These are phyloP conservation scores for Ophiobolus disseminans DNA, from an alignment of 2,329 filamentous ascomycete species.

Conservation along the genomic window DNA sequence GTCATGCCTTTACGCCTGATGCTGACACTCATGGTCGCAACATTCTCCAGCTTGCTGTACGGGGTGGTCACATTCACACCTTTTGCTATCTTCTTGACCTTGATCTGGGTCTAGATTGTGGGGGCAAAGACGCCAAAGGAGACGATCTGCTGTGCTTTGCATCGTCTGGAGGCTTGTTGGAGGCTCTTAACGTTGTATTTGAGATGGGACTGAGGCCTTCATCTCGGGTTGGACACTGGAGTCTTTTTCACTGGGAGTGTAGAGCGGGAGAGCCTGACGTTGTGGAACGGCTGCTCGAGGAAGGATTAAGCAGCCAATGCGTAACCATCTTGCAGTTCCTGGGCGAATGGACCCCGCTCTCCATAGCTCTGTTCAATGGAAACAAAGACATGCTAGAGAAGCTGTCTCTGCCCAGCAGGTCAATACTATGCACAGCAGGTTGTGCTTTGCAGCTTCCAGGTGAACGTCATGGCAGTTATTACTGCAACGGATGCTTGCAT, in stretches of 20 bases:
- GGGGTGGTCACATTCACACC: slow-evolving; percentile 1
- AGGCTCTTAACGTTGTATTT: slow-evolving; percentile 5
- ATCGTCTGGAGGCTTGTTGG: slow-evolving; percentile 9
- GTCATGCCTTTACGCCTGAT: neutral
- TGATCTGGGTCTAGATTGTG: neutral
- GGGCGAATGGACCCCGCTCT: slow-evolving; percentile 16
- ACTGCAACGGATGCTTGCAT: slow-evolving; percentile 14
- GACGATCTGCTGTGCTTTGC: slow-evolving; percentile 10
- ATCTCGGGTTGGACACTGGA: slow-evolving; percentile 4
- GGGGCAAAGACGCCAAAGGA: slow-evolving; percentile 7
- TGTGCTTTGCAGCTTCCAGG: neutral
- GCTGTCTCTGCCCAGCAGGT: slow-evolving; percentile 4
- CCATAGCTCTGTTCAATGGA: slow-evolving; percentile 16
- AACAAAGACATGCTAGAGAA: slow-evolving; percentile 11
- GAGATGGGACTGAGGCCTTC: neutral
- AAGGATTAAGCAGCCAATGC: neutral
- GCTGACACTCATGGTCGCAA: slow-evolving; percentile 2
- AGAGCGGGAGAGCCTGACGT: slow-evolving; percentile 5
- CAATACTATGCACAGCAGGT: neutral
- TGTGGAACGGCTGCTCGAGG: slow-evolving; percentile 9
- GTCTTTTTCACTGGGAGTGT: slow-evolving; percentile 11
- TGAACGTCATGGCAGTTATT: slow-evolving; percentile 2
- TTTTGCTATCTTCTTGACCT: neutral
- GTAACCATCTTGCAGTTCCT: slow-evolving; percentile 3
- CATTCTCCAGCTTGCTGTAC: slow-evolving; percentile 5